Conservation (phyloP, 108 stramenopile species). For the Craspedostauros australis region DNA sequence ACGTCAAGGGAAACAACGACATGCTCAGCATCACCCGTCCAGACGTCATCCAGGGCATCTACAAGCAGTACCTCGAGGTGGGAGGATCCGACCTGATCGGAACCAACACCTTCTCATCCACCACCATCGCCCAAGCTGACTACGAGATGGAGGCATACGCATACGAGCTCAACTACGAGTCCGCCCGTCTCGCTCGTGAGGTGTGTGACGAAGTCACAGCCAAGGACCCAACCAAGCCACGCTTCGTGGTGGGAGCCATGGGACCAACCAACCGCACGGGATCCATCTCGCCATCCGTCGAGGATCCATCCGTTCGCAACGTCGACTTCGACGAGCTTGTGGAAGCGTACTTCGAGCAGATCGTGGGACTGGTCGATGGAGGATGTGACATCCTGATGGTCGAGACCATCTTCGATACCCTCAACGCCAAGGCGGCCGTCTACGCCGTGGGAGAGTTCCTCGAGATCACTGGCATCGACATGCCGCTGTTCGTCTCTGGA, state of each 20-base stretch:
- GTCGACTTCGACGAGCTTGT: slow-evolving; percentile 96
- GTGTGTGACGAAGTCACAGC: slow-evolving; percentile 91
- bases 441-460: slow-evolving; percentile 87
- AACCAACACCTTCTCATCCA: slow-evolving; percentile 95
- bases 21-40: slow-evolving; percentile 91
- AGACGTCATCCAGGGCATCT: slow-evolving; percentile 86
- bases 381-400: slow-evolving; percentile 93
- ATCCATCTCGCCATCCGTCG: slow-evolving; percentile 92
- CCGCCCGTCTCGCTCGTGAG: slow-evolving; percentile 86
- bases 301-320: slow-evolving; percentile 88
- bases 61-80: slow-evolving; percentile 83
- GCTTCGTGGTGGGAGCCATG: slow-evolving; percentile 92
- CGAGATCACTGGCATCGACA: slow-evolving; percentile 77
- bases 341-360: slow-evolving; percentile 90
- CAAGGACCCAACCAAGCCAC: slow-evolving; percentile 85
- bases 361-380: slow-evolving; percentile 86
- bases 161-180: slow-evolving; percentile 89
- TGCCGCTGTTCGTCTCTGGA: slow-evolving; percentile 93
- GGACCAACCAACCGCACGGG: slow-evolving; percentile 95
- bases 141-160: slow-evolving; percentile 91
- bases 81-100: slow-evolving; percentile 90
- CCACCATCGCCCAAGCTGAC: slow-evolving; percentile 94
- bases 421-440: slow-evolving; percentile 94
- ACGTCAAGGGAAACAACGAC: slow-evolving; percentile 96
- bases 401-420: slow-evolving; percentile 95